Evolutionary conservation across 108 stramenopile species (phyloP), one percentile per base, ranked within the genome.

Genomic region (Mayamaea pseudoterrestris): DNA sequence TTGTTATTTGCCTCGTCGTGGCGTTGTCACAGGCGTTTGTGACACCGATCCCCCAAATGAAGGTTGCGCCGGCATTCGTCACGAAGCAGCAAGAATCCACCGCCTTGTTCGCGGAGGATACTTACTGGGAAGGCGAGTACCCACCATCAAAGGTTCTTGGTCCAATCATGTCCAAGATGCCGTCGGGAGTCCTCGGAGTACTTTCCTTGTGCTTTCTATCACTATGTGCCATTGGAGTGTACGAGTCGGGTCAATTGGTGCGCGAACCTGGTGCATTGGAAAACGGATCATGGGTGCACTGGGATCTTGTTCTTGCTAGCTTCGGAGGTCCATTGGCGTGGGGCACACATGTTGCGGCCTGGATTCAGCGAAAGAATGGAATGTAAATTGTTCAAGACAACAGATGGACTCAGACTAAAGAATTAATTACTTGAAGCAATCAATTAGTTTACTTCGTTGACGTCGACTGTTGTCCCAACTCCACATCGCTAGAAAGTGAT

Each of bases 351-450:
- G 90, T 92, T 44, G 90, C 90, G 27, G 58, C 67, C 50, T 92
- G 90, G 90, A 92, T 92, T 56, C 90, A 92, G 61, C 82, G 90
- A 71, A 79, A 88, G 74, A 92, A 92, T 44, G 90, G 90, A 41
- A 85, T 80, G 84, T 92, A 88, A 88, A 75, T 61, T 59, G 25
- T n/a, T n/a, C n/a, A n/a, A 50, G n/a, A n/a, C n/a, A n/a, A n/a
- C n/a, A n/a, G n/a, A n/a, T n/a, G n/a, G n/a, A n/a, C n/a, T n/a
- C n/a, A n/a, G n/a, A n/a, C n/a, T n/a, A n/a, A n/a, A n/a, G n/a
- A n/a, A n/a, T n/a, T n/a, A n/a, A n/a, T n/a, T n/a, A n/a, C n/a
- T n/a, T n/a, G n/a, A n/a, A n/a, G n/a, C n/a, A n/a, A n/a, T n/a
- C n/a, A n/a, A n/a, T n/a, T n/a, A n/a, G n/a, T n/a, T n/a, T n/a